Conservation (phyloP, 2,329 filamentous ascomycete genomes). For the Hypoxylon sp. region DNA sequence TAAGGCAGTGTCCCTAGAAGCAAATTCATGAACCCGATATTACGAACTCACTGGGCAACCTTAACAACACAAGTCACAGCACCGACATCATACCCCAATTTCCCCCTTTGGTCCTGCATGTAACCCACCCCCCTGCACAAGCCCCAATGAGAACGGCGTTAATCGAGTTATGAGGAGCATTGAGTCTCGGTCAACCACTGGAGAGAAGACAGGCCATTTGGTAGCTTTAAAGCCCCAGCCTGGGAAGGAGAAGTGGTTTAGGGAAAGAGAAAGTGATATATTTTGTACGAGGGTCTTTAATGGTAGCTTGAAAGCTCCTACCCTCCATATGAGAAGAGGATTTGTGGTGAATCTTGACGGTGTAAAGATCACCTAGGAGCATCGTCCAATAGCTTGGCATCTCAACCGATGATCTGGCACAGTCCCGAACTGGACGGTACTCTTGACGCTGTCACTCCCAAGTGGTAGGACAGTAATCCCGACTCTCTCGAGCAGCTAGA, state of each 20-base stretch:
- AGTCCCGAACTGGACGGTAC: constrained; percentile 30
- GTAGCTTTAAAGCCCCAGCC: constrained; percentile 78
- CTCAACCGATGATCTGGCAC: constrained; percentile 11
- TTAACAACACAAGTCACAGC: constrained; percentile 47
- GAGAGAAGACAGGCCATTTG: constrained; percentile 64
- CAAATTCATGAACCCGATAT: constrained; percentile 41
- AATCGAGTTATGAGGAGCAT: constrained; percentile 56
- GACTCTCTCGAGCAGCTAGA: constrained; percentile 31
- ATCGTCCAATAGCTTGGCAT: constrained; percentile 27
- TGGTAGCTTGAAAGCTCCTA: constrained; percentile 67
- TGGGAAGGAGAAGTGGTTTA: constrained; percentile 55
- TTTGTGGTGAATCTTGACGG: constrained; percentile 25
- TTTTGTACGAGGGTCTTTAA: constrained; percentile 60
- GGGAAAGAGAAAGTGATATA: constrained; percentile 51
- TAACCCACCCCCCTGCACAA: constrained; percentile 51
- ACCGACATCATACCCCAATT: constrained; percentile 47
- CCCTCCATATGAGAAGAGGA: constrained; percentile 53
- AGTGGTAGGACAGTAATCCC: constrained; percentile 45
- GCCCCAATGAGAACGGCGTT: constrained; percentile 54
- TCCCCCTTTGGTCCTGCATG: constrained; percentile 54
- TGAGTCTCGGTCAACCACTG: constrained; percentile 50
- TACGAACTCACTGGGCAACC: constrained; percentile 42
- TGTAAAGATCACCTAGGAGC: constrained; percentile 15
- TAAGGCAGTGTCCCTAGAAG: constrained; percentile 56
- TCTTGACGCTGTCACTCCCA: constrained; percentile 44